Evolutionary conservation across 495 filamentous ascomycete genomes (phyloP).

Genomic region (Articulospora tetracladia): DNA sequence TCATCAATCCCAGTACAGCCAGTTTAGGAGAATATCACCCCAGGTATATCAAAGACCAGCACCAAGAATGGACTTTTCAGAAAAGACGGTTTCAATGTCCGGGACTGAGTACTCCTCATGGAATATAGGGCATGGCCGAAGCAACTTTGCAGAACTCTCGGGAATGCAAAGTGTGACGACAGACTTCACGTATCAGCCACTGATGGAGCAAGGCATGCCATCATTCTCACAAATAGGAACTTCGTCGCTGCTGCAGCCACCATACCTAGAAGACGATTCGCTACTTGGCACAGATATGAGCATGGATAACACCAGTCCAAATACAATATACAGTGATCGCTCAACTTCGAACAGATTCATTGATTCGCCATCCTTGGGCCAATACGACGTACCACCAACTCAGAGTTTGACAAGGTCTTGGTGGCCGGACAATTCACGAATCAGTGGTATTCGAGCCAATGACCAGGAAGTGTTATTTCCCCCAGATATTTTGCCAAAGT

Average conservation of each 20-base stretch:
- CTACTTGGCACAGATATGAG: not conserved
- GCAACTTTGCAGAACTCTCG: constrained; percentile 18
- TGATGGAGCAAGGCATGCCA: not conserved
- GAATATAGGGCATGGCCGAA: constrained; percentile 9
- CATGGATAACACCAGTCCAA: constrained; percentile 10
- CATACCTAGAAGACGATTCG: not conserved
- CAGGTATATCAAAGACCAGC: constrained; percentile 5
- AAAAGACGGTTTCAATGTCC: constrained; percentile 15
- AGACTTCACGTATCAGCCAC: constrained; percentile 3
- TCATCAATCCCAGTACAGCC: constrained; percentile 11
- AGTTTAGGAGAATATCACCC: constrained; percentile 1
- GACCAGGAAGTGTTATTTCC: not conserved
- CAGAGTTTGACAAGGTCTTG: not conserved
- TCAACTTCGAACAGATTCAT: constrained; percentile 10
- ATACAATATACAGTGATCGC: constrained; percentile 11
- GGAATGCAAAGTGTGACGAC: constrained; percentile 13
- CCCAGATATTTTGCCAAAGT: constrained; percentile 14
- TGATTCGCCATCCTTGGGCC: constrained; percentile 2
- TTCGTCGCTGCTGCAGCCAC: not conserved
- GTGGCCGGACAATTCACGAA: constrained; percentile 9
- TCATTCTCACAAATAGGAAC: not conserved
- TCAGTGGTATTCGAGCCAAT: constrained; percentile 1
- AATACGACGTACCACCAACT: not conserved
- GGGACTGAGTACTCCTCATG: constrained; percentile 17
- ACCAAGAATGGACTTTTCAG: constrained; percentile 7